A percentile compares a stretch with the other conserved stretches of the same genome.
phyloP scores from a whole-genome alignment of 352 stramenopile species.

The Phytophthora palmivora region DNA sequence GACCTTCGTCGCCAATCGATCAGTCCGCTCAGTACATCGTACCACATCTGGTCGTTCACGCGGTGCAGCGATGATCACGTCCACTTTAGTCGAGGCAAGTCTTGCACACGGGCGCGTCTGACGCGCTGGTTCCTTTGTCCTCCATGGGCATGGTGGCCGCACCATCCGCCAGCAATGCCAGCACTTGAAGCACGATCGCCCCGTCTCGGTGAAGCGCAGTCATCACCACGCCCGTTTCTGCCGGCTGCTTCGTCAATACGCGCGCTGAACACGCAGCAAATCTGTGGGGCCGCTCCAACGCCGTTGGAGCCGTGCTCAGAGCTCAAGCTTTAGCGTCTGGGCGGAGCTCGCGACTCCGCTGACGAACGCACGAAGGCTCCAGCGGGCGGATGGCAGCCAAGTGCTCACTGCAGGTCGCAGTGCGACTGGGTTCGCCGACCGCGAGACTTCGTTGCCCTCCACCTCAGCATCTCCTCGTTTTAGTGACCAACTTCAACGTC shows the following conservation, averaged over 20 bases:
- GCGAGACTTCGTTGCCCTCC: neutral
- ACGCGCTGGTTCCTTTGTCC: neutral
- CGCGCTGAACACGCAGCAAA: slow-evolving; percentile 30
- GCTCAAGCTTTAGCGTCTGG: slow-evolving; percentile 24
- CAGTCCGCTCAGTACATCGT: slow-evolving; percentile 29
- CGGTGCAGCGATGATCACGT: slow-evolving; percentile 14
- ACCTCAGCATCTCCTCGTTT: too few species aligned
- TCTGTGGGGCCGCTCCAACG: slow-evolving; percentile 2
- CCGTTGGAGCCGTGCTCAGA: slow-evolving; percentile 6
- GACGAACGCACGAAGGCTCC: slow-evolving; percentile 25
- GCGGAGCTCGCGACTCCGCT: slow-evolving; percentile 6
- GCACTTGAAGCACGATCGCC: slow-evolving; percentile 30
- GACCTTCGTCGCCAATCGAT: slow-evolving; percentile 35
- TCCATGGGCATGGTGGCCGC: too few species aligned
- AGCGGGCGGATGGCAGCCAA: slow-evolving; percentile 26
- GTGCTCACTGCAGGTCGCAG: slow-evolving; percentile 12
- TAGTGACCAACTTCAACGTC: slow-evolving; percentile 16
- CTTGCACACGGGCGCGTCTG: slow-evolving; percentile 5
- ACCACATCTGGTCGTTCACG: slow-evolving; percentile 16
- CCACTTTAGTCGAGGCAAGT: slow-evolving; percentile 12
- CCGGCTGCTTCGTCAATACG: slow-evolving; percentile 27
- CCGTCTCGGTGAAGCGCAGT: slow-evolving; percentile 35
- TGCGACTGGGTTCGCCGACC: neutral
- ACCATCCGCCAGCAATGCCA: slow-evolving; percentile 28
- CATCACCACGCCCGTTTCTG: slow-evolving; percentile 29